Evolutionary conservation across 495 filamentous ascomycete species (phyloP), one percentile per base, ranked within the genome.

Genomic region (Penicillium riverlandense): DNA sequence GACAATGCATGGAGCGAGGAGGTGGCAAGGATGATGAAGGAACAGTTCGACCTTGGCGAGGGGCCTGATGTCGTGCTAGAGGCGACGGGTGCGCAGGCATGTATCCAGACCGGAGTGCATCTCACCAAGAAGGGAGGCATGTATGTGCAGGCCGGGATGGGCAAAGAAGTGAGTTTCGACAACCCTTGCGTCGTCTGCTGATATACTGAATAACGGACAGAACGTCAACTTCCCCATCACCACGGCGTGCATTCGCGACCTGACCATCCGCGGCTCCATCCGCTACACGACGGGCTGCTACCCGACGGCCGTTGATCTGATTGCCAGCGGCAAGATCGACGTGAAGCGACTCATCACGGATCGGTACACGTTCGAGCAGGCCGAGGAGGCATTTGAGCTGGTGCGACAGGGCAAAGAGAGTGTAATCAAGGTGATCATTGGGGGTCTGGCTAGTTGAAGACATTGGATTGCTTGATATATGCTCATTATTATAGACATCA

Each of bases 111-210:
- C 0, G 78, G 75, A 5, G 72, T 95, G 39, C 79, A 91, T 62
- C 67, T 75, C 27, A 72, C 86, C 6, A 72, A 81, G 45, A 65
- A 74, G 36, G 90, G 90, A 5, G 90, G 88, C 10, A 85, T 80
- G 0, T 92, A 87, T 58, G 86, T 94, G 2, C 88, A 95, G 67
- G 89, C 77, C 50, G 89, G 89, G 13, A 89, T 94, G 79, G 88
- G 87, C 43, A 81, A 78, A 55, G 59, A 77, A 13, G 81, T 89
- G 47, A 85, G 44, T 46, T 2, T 31, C 16, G 8, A 30, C 13
- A 7, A 6, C 30, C 15, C 35, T 7, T 35, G 8, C 7, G 9
- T 15, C 1, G 8, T 4, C 8, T 22, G 32, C 22, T 16, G 6
- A 0, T 34, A 39, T 14, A 36, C 36, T 54, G n/a, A 50, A 29